These are phyloP conservation scores for Borealophlyctis nickersoniae DNA, from an alignment of 192 early-diverging fungal genomes.

Conservation along the genomic window DNA sequence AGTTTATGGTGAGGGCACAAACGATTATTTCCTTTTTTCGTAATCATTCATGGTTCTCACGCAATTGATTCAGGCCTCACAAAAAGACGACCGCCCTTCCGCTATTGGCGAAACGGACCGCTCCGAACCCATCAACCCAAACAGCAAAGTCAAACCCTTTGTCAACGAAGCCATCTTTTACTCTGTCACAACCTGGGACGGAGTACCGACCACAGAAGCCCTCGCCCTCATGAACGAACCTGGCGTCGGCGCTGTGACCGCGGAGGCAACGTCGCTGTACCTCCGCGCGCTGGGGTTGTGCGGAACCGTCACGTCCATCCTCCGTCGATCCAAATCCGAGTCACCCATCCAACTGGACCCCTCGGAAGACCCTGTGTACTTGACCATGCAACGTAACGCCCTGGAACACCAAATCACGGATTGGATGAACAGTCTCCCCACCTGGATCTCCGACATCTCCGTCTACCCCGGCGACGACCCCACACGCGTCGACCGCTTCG, in stretches of 20 bases:
- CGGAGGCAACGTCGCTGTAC: neutral
- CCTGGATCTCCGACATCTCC: neutral
- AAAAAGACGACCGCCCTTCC: neutral
- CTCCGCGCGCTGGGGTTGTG: neutral
- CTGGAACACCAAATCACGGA: neutral
- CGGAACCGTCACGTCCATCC: neutral
- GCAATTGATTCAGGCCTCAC: neutral
- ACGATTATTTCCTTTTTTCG: neutral
- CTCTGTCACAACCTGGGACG: neutral
- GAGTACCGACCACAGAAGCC: neutral
- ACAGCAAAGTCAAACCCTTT: conserved; percentile 1
- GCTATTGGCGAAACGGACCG: neutral
- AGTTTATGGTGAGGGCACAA: neutral
- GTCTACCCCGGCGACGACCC: neutral
- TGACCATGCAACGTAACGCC: neutral
- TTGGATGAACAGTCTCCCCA: neutral
- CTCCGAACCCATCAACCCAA: conserved; percentile 4
- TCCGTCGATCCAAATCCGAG: neutral
- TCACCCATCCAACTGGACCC: neutral
- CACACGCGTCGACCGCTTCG: neutral
- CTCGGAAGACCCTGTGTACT: neutral
- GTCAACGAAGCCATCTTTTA: neutral
- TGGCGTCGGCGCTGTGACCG: neutral
- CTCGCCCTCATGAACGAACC: neutral
- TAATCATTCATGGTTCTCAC: neutral